These are phyloP conservation scores for Ailanthus altissimus DNA, from an alignment of 345 rosid species.

Conservation along the genomic window DNA sequence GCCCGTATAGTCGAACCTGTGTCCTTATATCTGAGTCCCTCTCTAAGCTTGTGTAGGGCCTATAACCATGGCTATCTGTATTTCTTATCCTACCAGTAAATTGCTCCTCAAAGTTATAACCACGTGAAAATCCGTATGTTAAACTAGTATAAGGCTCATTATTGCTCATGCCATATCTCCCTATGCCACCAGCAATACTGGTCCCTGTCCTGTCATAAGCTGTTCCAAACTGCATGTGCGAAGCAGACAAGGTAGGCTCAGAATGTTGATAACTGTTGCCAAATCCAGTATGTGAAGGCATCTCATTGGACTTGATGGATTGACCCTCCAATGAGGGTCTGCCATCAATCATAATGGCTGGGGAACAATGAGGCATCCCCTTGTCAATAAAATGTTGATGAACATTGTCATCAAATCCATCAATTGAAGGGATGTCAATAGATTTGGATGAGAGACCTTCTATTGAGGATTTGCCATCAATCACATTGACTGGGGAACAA, in stretches of 20 bases:
- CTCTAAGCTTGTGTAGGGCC: constrained; percentile 24
- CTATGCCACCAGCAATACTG: constrained; percentile 35
- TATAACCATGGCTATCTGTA: constrained; percentile 25
- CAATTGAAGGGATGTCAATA: not conserved
- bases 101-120: constrained; percentile 32
- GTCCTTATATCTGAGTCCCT: constrained; percentile 31
- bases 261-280: constrained; percentile 8
- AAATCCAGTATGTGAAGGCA: not conserved
- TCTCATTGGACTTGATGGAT: constrained; percentile 18
- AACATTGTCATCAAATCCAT: constrained; percentile 11
- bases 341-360: constrained; percentile 21
- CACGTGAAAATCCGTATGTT: constrained; percentile 28
- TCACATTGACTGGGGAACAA: constrained; percentile 18
- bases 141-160: constrained; percentile 29
- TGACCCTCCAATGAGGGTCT: constrained; percentile 32
- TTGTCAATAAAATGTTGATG: constrained; percentile 9
- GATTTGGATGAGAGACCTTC: constrained; percentile 22
- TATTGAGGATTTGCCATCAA: constrained; percentile 28
- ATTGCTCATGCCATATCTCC: constrained; percentile 25
- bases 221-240: constrained; percentile 28
- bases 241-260: constrained; percentile 4
- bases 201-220: constrained; percentile 32
- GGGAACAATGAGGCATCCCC: constrained; percentile 19
- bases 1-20: constrained; percentile 38
- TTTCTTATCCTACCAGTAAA: constrained; percentile 26